Evolutionary conservation across 345 rosid species (phyloP).

Genomic region (Carallia pectinifolia): DNA sequence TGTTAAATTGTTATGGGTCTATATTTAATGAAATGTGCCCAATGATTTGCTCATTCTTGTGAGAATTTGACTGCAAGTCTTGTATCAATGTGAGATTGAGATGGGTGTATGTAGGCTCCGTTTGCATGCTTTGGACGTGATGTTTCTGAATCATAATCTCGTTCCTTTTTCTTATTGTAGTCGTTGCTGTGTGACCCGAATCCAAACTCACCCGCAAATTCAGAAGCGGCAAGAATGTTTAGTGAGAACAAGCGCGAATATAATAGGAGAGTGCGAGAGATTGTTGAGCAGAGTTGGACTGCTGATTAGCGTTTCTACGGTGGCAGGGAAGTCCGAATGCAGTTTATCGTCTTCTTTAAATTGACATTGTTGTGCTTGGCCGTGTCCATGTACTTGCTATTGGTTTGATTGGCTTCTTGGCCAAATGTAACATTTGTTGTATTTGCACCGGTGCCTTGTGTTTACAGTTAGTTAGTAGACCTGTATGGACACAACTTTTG

Average conservation of each 20-base stretch:
- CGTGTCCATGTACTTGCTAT: background rate
- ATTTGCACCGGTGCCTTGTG: too few relatives aligned
- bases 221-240: constrained; percentile 98
- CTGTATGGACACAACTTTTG: too few relatives aligned
- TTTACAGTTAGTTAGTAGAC: too few relatives aligned
- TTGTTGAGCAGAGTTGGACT: constrained; percentile 95
- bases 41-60: too few relatives aligned
- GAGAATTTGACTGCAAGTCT: too few relatives aligned
- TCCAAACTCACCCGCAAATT: constrained; percentile 96
- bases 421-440: too few relatives aligned
- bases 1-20: too few relatives aligned
- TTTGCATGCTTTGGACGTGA: background rate
- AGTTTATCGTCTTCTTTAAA: background rate
- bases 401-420: too few relatives aligned
- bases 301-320: constrained; percentile 47
- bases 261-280: constrained; percentile 87
- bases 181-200: constrained; percentile 95
- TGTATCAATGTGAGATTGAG: too few relatives aligned
- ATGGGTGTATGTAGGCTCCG: background rate
- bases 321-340: background rate
- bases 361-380: background rate
- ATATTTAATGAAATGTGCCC: too few relatives aligned
- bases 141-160: background rate
- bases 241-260: constrained; percentile 95
- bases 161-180: constrained; percentile 25